Percentiles rank a stretch among this genome's conserved stretches.
Conservation (phyloP, 306 rosid genomes). For the Cucurbita moschata region DNA sequence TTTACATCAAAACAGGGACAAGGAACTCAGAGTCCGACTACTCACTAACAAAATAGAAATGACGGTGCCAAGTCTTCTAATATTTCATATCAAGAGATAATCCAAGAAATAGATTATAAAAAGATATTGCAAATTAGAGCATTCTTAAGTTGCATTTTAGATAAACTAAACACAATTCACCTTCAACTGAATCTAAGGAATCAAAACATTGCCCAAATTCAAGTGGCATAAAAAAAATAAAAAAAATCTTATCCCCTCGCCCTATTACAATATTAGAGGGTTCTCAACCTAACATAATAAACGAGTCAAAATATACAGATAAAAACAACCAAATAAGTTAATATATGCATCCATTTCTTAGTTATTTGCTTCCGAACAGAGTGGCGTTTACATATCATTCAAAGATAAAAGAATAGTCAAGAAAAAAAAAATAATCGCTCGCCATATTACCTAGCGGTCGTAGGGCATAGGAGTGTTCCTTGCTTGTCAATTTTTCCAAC, state of each 20-base stretch:
- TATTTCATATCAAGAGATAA: neutral
- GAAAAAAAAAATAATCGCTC: neutral
- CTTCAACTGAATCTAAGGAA: neutral
- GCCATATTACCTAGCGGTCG: conserved; percentile 48
- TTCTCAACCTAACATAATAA: neutral
- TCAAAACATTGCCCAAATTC: neutral
- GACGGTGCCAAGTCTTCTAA: neutral
- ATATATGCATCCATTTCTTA: neutral
- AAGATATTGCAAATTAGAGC: neutral
- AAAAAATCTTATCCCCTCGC: neutral
- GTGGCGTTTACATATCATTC: neutral
- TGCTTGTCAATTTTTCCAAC: conserved; percentile 72
- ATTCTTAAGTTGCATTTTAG: neutral
- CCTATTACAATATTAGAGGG: neutral
- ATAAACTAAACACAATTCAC: neutral
- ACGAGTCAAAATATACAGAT: neutral
- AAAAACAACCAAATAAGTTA: neutral
- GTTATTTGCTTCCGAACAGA: neutral
- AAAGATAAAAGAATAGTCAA: neutral
- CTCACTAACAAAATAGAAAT: neutral
- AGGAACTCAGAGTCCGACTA: neutral
- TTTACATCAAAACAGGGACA: neutral
- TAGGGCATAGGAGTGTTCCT: conserved; percentile 54
- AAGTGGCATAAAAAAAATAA: neutral
- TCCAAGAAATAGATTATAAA: neutral